These are phyloP conservation scores for Parietichytrium sp. DNA, from an alignment of 108 stramenopile species.

Conservation along the genomic window DNA sequence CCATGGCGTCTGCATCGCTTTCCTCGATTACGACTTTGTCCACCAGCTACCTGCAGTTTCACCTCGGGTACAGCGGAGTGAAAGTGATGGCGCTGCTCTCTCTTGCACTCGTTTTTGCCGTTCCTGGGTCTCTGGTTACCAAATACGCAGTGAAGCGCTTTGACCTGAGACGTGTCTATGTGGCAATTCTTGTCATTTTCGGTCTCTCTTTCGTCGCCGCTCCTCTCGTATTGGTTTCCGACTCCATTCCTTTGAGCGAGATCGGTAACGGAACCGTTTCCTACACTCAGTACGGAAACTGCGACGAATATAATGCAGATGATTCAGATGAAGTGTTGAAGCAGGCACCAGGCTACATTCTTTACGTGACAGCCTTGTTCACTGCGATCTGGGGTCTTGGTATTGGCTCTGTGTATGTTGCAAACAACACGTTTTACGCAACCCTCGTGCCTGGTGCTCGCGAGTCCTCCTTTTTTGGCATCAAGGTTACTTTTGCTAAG, in stretches of 20 bases:
- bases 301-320: neutral
- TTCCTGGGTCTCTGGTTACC: slow-evolving; percentile 22
- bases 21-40: slow-evolving; percentile 2
- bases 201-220: slow-evolving; percentile 9
- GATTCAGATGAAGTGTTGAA: neutral
- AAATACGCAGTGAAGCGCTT: neutral
- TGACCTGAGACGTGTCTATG: neutral
- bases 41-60: slow-evolving; percentile 27
- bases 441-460: slow-evolving; percentile 4
- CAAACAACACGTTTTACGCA: neutral
- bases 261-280: slow-evolving; percentile 1
- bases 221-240: neutral
- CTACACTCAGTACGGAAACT: neutral
- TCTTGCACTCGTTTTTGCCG: slow-evolving; percentile 15
- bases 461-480: slow-evolving; percentile 4
- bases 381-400: slow-evolving; percentile 22
- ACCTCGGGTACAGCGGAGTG: slow-evolving; percentile 8
- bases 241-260: neutral
- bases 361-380: neutral
- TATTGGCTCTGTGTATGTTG: neutral
- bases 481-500: slow-evolving; percentile 21
- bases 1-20: neutral
- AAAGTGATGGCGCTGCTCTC: neutral
- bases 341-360: neutral
- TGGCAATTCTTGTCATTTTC: neutral